Base-by-base conservation (phyloP, 2,329 filamentous ascomycete species). In the Nigrospora oryzae region DNA sequence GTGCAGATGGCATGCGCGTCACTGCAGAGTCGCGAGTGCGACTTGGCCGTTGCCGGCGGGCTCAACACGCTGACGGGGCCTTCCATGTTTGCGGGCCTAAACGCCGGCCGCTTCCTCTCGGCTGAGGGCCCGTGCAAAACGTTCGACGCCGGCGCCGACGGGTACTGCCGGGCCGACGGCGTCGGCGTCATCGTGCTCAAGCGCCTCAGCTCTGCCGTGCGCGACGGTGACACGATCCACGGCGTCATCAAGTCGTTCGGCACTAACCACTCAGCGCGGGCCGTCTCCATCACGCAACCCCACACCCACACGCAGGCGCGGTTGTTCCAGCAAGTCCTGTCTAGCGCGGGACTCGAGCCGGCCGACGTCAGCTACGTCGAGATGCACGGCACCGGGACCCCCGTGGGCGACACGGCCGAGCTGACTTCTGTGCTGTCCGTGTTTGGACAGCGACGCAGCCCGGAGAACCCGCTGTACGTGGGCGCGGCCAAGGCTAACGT, bases 61-160 rank as follows among this genome's bases (percentile, higher is more conserved):
- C 30, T 30, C 16, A 30, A 42, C 40, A 34, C 32, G 36, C 55
- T 33, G 35, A 46, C 16, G 45, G 46, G 14, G 46, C 50, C 8
- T 46, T 49, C 7, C 54, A 75, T 75, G 62, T 79, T 77, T 59
- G 71, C 78, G 38, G 79, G 77, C 55, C 68, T 85, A 2, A 75
- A 73, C 53, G 75, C 77, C 51, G 60, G 80, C 69, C 74, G 80
- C 44, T 84, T 63, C 33, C 44, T 58, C 11, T 49, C 51, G 12
- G 47, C 49, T n/a, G 49, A 46, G 5, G 52, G 51, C 10, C 51
- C 47, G 4, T 57, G 51, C 45, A 50, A 59, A 44, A 55, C 55
- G 10, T 69, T 63, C 43, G 66, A 69, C 40, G 49, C 57, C 4
- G 52, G 55, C 4, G 73, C 67, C n/a, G n/a, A n/a, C n/a, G n/a